These are phyloP conservation scores for Claviceps lovelessii DNA, from an alignment of 2,329 filamentous ascomycete species.

Conservation along the genomic window DNA sequence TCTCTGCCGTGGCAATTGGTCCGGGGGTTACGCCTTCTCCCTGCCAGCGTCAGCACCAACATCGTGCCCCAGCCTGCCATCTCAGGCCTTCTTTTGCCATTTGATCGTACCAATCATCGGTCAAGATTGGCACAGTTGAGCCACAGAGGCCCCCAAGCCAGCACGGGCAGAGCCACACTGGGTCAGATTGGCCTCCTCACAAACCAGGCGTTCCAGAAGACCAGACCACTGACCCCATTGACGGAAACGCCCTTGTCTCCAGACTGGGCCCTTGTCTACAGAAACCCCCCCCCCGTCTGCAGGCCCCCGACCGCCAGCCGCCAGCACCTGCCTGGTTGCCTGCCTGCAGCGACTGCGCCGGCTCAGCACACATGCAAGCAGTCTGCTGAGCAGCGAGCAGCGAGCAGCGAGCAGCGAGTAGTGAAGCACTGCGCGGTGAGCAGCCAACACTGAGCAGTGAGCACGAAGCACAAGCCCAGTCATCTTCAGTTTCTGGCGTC, in stretches of 20 bases:
- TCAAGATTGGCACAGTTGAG: background rate
- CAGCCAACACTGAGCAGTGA: background rate
- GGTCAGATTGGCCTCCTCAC: background rate
- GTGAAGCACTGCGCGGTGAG: background rate
- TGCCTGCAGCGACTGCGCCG: too few relatives aligned
- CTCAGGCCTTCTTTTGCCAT: background rate
- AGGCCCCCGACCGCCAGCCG: too few relatives aligned
- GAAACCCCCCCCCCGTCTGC: background rate
- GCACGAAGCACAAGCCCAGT: background rate
- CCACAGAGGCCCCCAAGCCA: background rate
- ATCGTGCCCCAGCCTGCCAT: background rate
- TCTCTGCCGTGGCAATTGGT: background rate
- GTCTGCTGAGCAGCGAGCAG: too few relatives aligned
- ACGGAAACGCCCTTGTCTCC: background rate
- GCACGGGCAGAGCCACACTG: constrained; percentile 1
- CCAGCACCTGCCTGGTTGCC: background rate
- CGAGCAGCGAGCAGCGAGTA: background rate
- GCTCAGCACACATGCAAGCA: too few relatives aligned
- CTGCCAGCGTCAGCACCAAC: background rate
- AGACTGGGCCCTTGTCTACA: background rate
- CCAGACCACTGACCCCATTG: background rate
- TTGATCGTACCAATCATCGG: background rate
- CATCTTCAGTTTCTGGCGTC: background rate
- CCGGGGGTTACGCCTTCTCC: background rate
- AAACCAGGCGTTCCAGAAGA: background rate